Percentiles rank a stretch among this genome's conserved stretches.
Evolutionary conservation across 2,329 filamentous ascomycete species (phyloP).

Genomic region (Colletotrichum falcatum): DNA sequence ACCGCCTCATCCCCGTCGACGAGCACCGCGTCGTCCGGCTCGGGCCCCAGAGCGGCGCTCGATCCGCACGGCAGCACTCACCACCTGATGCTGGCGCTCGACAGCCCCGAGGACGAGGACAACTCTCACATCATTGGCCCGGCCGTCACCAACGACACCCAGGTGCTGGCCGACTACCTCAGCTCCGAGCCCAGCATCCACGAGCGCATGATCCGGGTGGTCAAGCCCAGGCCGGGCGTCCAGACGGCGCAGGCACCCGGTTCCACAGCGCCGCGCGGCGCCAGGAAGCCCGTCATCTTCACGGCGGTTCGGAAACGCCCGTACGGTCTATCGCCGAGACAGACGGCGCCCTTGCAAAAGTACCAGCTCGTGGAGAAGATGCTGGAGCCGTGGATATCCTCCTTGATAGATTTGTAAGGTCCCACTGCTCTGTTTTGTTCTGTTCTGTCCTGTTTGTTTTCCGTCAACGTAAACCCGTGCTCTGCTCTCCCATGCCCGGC

Average conservation of each 20-base stretch:
- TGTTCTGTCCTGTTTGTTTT: too few species aligned
- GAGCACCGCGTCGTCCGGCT: slow-evolving; percentile 28
- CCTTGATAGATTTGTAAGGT: slow-evolving; percentile 63
- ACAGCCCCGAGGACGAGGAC: slow-evolving; percentile 52
- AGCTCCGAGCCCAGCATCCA: slow-evolving; percentile 47
- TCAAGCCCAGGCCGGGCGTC: slow-evolving; percentile 25
- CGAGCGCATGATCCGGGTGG: slow-evolving; percentile 46
- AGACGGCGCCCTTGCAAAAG: slow-evolving; percentile 57
- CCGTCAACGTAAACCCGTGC: too few species aligned
- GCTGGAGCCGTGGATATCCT: slow-evolving; percentile 64
- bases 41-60: slow-evolving; percentile 24
- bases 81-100: slow-evolving; percentile 44
- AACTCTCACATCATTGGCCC: slow-evolving; percentile 70
- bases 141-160: slow-evolving; percentile 69
- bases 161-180: slow-evolving; percentile 70
- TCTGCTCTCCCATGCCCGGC: background rate
- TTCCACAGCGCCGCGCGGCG: slow-evolving; percentile 23
- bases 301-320: slow-evolving; percentile 61
- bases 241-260: slow-evolving; percentile 21
- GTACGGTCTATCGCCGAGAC: slow-evolving; percentile 53
- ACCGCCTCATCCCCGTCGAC: slow-evolving; percentile 24
- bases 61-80: slow-evolving; percentile 41
- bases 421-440: background rate
- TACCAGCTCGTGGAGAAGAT: slow-evolving; percentile 70
- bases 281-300: slow-evolving; percentile 56